phyloP scores from a whole-genome alignment of 2,329 filamentous ascomycete species.

The Fulvia fulva region DNA sequence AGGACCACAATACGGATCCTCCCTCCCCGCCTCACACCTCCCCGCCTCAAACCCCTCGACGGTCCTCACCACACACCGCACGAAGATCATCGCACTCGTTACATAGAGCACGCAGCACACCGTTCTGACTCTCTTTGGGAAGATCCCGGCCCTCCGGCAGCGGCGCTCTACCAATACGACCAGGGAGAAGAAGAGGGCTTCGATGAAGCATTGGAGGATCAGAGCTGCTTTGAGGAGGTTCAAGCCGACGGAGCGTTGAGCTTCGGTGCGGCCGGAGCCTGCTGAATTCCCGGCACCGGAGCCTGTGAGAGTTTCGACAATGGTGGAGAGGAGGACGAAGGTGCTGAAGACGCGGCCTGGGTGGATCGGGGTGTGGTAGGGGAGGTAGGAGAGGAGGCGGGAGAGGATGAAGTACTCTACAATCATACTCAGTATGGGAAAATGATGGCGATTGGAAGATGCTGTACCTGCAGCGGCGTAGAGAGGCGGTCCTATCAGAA shows the following conservation, averaged over 20 bases:
- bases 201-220: constrained; percentile 49
- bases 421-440: constrained; percentile 41
- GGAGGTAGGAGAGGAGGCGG: constrained; percentile 58
- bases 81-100: constrained; percentile 46
- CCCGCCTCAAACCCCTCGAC: constrained; percentile 44
- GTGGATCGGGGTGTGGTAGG: constrained; percentile 56
- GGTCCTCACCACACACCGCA: constrained; percentile 51
- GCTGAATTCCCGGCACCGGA: constrained; percentile 49
- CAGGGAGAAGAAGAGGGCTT: constrained; percentile 47
- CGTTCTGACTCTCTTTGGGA: constrained; percentile 42
- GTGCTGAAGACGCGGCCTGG: constrained; percentile 57
- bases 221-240: constrained; percentile 49
- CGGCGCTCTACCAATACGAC: constrained; percentile 43
- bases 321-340: constrained; percentile 51
- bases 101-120: constrained; percentile 47
- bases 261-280: constrained; percentile 37
- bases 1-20: constrained; percentile 31
- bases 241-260: constrained; percentile 40
- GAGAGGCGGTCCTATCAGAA: constrained; percentile 51
- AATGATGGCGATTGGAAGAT: background rate
- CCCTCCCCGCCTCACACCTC: constrained; percentile 13
- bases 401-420: constrained; percentile 60
- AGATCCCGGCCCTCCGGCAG: constrained; percentile 36
- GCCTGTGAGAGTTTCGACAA: constrained; percentile 50
- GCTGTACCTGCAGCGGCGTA: constrained; percentile 45